Percentiles rank a stretch among this genome's conserved stretches.
Conservation (phyloP, 306 rosid species). For the Vigna trinervia region DNA sequence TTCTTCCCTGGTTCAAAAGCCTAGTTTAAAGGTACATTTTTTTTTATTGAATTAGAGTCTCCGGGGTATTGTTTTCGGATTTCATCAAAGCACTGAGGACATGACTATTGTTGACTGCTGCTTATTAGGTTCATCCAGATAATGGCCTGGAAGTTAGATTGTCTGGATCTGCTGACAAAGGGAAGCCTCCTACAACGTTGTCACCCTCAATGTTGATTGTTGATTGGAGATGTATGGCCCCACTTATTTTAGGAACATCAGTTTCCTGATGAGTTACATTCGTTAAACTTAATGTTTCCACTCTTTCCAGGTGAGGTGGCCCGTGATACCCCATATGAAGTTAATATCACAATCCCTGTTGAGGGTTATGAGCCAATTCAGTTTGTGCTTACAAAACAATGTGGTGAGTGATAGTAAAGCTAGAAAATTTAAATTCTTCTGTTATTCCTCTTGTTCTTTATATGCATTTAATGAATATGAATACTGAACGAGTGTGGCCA, state of each 20-base stretch:
- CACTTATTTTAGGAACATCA: conserved; percentile 33
- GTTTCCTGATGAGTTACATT: conserved; percentile 35
- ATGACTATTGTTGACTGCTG: conserved; percentile 42
- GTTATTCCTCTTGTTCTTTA: conserved; percentile 1
- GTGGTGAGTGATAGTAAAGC: conserved; percentile 63
- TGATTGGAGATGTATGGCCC: conserved; percentile 92
- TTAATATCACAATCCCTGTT: conserved; percentile 81
- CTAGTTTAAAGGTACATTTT: conserved; percentile 64
- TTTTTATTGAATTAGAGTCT: conserved; percentile 37
- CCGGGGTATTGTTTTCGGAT: conserved; percentile 26
- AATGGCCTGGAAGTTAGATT: conserved; percentile 68
- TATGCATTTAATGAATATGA: conserved; percentile 22
- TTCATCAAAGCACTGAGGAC: conserved; percentile 31
- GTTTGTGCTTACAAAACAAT: conserved; percentile 81
- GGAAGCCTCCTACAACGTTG: conserved; percentile 87
- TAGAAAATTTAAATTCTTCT: conserved; percentile 23
- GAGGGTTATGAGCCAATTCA: conserved; percentile 80
- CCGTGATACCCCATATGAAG: conserved; percentile 68
- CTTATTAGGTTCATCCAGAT: conserved; percentile 69
- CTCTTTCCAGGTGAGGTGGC: conserved; percentile 70
- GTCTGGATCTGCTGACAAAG: conserved; percentile 81
- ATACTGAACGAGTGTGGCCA: conserved; percentile 23
- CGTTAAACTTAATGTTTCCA: conserved; percentile 32
- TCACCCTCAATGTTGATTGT: conserved; percentile 80
- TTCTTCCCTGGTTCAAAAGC: conserved; percentile 80